Percentiles rank a stretch among this genome's conserved stretches.
phyloP scores from a whole-genome alignment of 176 grass and related monocot species.

The Alopecurus myosuroides region DNA sequence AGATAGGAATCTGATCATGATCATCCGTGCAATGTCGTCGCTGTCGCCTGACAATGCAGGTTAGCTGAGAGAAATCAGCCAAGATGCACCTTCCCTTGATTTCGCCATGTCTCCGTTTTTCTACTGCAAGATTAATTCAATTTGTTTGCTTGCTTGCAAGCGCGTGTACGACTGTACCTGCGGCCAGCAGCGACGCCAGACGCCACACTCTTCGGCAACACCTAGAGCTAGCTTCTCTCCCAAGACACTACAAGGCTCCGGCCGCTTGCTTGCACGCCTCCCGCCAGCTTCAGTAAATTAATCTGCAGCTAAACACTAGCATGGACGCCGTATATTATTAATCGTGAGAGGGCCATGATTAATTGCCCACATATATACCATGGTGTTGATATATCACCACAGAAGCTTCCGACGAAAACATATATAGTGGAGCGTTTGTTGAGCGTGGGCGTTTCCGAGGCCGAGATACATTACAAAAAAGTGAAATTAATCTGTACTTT shows the following conservation, averaged over 20 bases:
- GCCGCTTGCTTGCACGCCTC: constrained; percentile 11
- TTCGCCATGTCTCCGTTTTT: not conserved
- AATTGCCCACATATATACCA: no score
- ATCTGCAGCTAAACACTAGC: not conserved
- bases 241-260: not conserved
- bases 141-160: not conserved
- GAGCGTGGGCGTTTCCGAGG: no score
- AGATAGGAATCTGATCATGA: constrained; percentile 9
- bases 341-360: no score
- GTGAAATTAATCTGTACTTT: no score
- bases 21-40: not conserved
- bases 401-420: no score
- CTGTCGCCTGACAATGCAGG: not conserved
- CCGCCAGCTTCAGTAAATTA: not conserved
- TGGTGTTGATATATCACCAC: no score
- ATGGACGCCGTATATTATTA: no score
- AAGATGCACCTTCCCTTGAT: not conserved
- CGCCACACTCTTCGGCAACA: constrained; percentile 22
- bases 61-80: not conserved
- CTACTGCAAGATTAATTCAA: no score
- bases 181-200: constrained; percentile 13
- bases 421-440: no score
- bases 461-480: no score
- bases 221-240: not conserved
- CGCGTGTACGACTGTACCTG: not conserved